Percentiles rank a stretch among this genome's conserved stretches.
Conservation (phyloP, 768 basidiomycete genomes). For the Pulveroboletus sp. region DNA sequence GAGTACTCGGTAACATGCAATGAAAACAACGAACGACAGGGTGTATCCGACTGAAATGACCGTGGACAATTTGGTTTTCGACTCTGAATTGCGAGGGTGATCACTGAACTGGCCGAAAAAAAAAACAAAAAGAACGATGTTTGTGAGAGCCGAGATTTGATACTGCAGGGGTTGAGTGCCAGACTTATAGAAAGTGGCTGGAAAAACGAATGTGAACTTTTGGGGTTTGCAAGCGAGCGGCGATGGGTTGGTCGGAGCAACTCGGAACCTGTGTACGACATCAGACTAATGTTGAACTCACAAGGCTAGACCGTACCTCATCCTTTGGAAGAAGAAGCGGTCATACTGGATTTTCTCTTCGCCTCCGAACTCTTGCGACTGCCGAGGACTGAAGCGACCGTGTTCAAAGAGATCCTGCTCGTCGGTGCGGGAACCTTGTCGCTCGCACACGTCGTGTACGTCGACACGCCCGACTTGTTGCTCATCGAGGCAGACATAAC, state of each 20-base stretch:
- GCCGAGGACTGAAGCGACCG: constrained; percentile 21
- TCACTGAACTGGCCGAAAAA: neutral
- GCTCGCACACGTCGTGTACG: constrained; percentile 27
- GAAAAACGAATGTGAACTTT: neutral
- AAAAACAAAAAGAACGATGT: constrained; percentile 7
- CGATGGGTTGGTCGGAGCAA: neutral
- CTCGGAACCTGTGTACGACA: neutral
- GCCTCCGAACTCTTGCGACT: constrained; percentile 27
- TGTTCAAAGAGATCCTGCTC: constrained; percentile 27
- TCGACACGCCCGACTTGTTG: constrained; percentile 25
- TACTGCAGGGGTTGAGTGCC: constrained; percentile 6
- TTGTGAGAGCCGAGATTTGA: constrained; percentile 1
- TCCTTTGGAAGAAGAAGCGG: constrained; percentile 26
- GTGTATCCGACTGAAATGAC: constrained; percentile 15
- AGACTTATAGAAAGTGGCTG: constrained; percentile 4
- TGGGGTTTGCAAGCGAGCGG: neutral
- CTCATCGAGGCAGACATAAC: constrained; percentile 24
- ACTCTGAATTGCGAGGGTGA: constrained; percentile 1
- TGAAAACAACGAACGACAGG: constrained; percentile 10
- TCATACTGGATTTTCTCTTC: constrained; percentile 24
- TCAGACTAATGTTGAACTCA: constrained; percentile 1
- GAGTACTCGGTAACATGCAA: constrained; percentile 14
- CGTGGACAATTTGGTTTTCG: constrained; percentile 13
- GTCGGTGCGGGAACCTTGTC: constrained; percentile 22
- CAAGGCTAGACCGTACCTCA: constrained; percentile 4